Conservation (phyloP, 805 yeast genomes). For the Zygotorulaspora sp. region DNA sequence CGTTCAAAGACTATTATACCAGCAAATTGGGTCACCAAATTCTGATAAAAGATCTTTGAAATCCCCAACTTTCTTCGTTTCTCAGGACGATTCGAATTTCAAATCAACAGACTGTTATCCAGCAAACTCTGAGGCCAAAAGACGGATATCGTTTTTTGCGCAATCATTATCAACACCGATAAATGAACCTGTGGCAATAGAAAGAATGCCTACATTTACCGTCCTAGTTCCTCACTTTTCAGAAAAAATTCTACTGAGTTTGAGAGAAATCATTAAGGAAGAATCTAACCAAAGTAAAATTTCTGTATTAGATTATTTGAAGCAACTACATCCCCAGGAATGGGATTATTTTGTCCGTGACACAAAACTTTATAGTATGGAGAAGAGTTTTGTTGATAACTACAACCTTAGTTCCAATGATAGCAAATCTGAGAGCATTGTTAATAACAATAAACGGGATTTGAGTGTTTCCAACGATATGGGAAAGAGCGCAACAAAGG, state of each 20-base stretch:
- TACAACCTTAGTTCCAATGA: slow-evolving; percentile 15
- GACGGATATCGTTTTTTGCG: slow-evolving; percentile 84
- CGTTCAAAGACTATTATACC: slow-evolving; percentile 61
- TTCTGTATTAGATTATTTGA: slow-evolving; percentile 76
- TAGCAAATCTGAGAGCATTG: slow-evolving; percentile 36
- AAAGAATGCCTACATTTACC: slow-evolving; percentile 73
- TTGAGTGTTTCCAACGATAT: neutral
- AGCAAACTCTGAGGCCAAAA: slow-evolving; percentile 67
- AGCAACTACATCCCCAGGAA: slow-evolving; percentile 64
- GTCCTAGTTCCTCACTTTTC: slow-evolving; percentile 84
- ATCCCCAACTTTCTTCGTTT: slow-evolving; percentile 74
- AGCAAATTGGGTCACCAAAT: slow-evolving; percentile 38
- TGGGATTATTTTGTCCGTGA: slow-evolving; percentile 81
- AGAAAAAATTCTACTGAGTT: slow-evolving; percentile 71
- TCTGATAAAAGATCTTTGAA: slow-evolving; percentile 43
- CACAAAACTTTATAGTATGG: slow-evolving; percentile 59
- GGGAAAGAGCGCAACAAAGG: slow-evolving; percentile 31
- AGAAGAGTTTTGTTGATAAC: slow-evolving; percentile 37
- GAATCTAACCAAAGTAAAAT: slow-evolving; percentile 53
- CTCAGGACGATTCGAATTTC: slow-evolving; percentile 73
- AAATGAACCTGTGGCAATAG: slow-evolving; percentile 62
- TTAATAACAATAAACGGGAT: neutral
- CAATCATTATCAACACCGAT: slow-evolving; percentile 85
- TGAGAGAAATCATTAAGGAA: slow-evolving; percentile 75
- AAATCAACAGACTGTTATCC: slow-evolving; percentile 52